These are phyloP conservation scores for Striga hermonthica DNA, from an alignment of 305 asterid species.

Conservation along the genomic window DNA sequence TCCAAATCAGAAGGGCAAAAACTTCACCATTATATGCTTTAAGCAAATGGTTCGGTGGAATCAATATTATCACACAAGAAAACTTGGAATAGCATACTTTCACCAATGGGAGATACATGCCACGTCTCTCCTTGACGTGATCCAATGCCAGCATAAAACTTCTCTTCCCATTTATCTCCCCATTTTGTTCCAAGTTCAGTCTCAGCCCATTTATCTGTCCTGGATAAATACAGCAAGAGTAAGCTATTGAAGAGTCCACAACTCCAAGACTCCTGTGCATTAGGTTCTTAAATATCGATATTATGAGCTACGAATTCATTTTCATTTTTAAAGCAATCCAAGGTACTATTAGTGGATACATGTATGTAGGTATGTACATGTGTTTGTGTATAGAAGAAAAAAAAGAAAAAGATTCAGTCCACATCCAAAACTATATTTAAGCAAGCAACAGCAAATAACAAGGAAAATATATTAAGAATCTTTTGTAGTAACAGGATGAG, in stretches of 20 bases:
- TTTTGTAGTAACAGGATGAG: not conserved
- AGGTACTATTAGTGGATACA: no score
- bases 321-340: no score
- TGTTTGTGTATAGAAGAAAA: not conserved
- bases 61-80: conserved; percentile 13
- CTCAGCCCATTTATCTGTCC: conserved; percentile 99
- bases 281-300: conserved; percentile 5
- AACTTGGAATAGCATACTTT: conserved; percentile 46
- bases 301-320: no score
- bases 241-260: conserved; percentile 4
- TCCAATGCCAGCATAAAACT: conserved; percentile 87
- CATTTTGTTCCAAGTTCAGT: conserved; percentile 96
- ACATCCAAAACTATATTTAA: no score
- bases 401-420: not conserved
- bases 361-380: not conserved
- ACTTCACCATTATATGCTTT: conserved; percentile 2
- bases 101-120: conserved; percentile 75
- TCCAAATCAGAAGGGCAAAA: not conserved
- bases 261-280: conserved; percentile 24
- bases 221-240: conserved; percentile 31
- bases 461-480: conserved; percentile 13
- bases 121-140: conserved; percentile 99
- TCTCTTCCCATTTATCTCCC: conserved; percentile 99
- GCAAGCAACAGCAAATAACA: not conserved
- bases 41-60: conserved; percentile 22